Base-by-base conservation (phyloP, 164 flowering plant species). In the Magnolia sinica region DNA sequence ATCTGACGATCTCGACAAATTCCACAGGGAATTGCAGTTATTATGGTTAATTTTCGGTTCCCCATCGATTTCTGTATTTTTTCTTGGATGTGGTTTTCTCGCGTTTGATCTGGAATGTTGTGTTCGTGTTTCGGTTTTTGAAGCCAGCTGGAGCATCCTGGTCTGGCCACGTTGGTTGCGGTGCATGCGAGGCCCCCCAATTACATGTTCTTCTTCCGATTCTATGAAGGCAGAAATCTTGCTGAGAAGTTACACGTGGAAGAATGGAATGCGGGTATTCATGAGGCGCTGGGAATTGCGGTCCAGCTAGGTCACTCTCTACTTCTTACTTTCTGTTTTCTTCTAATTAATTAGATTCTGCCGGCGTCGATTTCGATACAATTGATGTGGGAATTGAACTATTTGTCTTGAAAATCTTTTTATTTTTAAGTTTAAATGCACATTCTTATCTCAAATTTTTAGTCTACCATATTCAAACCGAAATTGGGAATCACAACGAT, bases 131-230 rank as follows among this genome's bases (percentile, higher is more conserved):
- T 16, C 37, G 8, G 55, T 50, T 22, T 50, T 9, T 83, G 81
- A 68, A 95, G 98, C 87, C 82, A 86, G 82, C 61, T 95, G 73
- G 90, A 95, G 83, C 96, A 95, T 80, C 88, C 91, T 4, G 97
- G 97, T 73, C 73, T 95, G 74, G 88, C 90, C 7, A 89, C 79
- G 50, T 82, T 95, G 77, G 82, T 92, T 55, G 98, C 97, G 2
- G 99, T 98, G 0, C 93, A 93, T 78, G 97, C 96, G 2, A 89
- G 80, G 87, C 99, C 98, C 7, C 98, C 98, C 64, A 89, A 91
- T 83, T 95, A 95, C 84, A 78, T 93, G 96, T 87, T 91, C 77
- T 92, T 95, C 86, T 95, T 90, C 59, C 80, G 85, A 8, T 89
- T 86, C 70, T 92, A 91, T 19, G 91, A 89, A 77, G 78, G 79